phyloP scores from a whole-genome alignment of 2,329 filamentous ascomycete species.

The Westerdykella aurantiaca region DNA sequence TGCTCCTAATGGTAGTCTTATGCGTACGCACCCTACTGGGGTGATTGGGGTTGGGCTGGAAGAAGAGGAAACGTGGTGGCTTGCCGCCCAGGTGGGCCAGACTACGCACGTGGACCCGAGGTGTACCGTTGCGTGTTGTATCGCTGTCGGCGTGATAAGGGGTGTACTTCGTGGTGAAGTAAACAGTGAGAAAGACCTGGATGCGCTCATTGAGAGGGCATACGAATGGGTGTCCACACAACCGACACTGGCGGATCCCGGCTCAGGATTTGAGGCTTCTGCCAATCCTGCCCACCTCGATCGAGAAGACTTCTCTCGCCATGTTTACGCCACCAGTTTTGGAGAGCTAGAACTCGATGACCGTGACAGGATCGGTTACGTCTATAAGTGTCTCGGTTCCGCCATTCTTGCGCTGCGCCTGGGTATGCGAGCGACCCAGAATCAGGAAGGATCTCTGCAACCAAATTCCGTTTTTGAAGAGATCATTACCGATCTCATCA shows the following conservation, averaged over 20 bases:
- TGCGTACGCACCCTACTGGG: conserved; percentile 50
- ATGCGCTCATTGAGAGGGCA: conserved; percentile 39
- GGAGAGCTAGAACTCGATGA: conserved; percentile 44
- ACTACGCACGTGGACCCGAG: conserved; percentile 50
- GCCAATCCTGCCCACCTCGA: conserved; percentile 27
- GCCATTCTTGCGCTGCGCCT: conserved; percentile 43
- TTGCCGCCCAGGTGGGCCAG: conserved; percentile 40
- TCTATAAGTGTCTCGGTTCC: conserved; percentile 50
- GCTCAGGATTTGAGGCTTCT: conserved; percentile 12
- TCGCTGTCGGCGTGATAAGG: conserved; percentile 45
- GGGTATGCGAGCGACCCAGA: conserved; percentile 34
- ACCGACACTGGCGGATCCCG: conserved; percentile 19
- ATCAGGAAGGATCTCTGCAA: neutral
- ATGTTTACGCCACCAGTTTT: conserved; percentile 37
- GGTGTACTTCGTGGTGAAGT: conserved; percentile 46
- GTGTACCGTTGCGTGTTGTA: conserved; percentile 47
- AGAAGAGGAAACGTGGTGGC: conserved; percentile 41
- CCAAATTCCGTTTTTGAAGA: conserved; percentile 39
- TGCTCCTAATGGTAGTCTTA: conserved; percentile 50
- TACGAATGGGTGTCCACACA: conserved; percentile 38
- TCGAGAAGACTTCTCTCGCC: conserved; percentile 38
- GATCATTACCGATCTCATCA: conserved; percentile 46
- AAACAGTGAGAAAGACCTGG: conserved; percentile 36
- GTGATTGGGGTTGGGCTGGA: conserved; percentile 42
- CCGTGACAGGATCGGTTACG: conserved; percentile 46